Base-by-base conservation (phyloP, 1,284 basidiomycete species). In the Stygiomarasmius scandens region DNA sequence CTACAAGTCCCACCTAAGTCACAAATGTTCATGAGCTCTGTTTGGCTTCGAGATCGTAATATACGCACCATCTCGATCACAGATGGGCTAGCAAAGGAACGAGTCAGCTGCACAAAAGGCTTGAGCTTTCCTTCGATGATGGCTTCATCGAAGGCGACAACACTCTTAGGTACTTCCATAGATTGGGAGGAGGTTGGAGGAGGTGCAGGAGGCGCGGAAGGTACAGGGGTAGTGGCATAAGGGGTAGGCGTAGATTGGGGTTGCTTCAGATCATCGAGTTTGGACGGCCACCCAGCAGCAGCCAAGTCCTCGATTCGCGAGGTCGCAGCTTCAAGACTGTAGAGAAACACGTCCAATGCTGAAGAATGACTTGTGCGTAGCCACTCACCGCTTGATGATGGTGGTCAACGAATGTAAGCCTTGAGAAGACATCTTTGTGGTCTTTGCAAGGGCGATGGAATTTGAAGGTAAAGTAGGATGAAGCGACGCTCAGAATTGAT, bases 221-320 rank as follows among this genome's bases (percentile, higher is more conserved):
- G 74, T 2, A 78, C 72, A 1, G 83, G 72, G 1, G 77, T 69
- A 14, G 77, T 69, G 8, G 74, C 69, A 52, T 77, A 67, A 3
- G 77, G 71, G 3, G 78, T 71, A 19, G 81, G 66, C 22, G 77
- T 71, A 19, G 75, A 67, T 45, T 70, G 69, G 4, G 68, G 65
- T 23, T 73, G 63, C 50, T 69, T 66, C 22, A 34, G 66, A 65
- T 25, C 69, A 67, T 29, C 65, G 29, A 32, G 29, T 12, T 64
- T 47, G 67, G 45, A 38, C 16, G 34, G 25, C 50, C 54, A 53
- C 61, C 9, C 64, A 45, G 78, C 77, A 58, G 80, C 73, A 54
- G 90, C 92, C 59, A 98, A 82, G 70, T 99, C 96, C 74, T 99
- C 96, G 25, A 99, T 85, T 54, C 96, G 87, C 52, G 93, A 95